Evolutionary conservation across 2,329 filamentous ascomycete species (phyloP).

Genomic region (Fusarium piperis): DNA sequence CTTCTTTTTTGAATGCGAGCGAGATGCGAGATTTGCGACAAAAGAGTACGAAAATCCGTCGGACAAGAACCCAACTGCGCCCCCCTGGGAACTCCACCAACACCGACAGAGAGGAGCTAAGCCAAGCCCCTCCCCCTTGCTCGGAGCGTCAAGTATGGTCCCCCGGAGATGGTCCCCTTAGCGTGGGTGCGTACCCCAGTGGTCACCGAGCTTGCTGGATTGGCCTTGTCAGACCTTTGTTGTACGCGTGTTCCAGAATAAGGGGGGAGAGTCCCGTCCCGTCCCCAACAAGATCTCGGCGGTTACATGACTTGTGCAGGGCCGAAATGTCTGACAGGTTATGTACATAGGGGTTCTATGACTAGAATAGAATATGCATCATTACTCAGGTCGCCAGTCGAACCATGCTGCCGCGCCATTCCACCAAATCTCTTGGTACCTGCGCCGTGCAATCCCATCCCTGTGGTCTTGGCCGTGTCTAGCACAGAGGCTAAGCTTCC

Average conservation of each 20-base stretch:
- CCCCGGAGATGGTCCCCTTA: neutral
- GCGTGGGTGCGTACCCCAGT: neutral
- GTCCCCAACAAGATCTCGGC: neutral
- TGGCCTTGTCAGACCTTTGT: neutral
- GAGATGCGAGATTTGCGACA: neutral
- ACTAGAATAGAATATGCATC: neutral
- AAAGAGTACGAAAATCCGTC: constrained; percentile 1
- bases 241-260: neutral
- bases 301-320: neutral
- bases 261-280: neutral
- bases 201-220: neutral
- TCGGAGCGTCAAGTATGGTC: neutral
- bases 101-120: neutral
- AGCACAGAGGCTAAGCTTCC: neutral
- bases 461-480: neutral
- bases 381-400: neutral
- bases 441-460: neutral
- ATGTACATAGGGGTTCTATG: neutral
- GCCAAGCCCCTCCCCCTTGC: neutral
- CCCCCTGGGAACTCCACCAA: neutral
- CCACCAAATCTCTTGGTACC: neutral
- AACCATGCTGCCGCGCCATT: neutral
- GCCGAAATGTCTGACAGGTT: neutral
- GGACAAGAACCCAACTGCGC: neutral
- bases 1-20: neutral